phyloP scores from a whole-genome alignment of 306 rosid species.

The Herpetospermum pedunculosum region DNA sequence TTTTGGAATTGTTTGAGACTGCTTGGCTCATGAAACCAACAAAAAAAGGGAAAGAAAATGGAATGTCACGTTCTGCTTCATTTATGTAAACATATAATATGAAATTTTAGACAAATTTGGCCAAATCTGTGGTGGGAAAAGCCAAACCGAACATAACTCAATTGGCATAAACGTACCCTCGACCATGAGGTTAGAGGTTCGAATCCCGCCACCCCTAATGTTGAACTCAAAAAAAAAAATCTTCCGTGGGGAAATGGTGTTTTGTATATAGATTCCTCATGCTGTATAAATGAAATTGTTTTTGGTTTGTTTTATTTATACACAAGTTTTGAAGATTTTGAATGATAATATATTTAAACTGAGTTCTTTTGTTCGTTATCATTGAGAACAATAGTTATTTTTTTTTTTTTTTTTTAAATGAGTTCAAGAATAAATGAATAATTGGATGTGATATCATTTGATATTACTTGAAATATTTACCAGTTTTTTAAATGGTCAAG shows the following conservation, averaged over 20 bases:
- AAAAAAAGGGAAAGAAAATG: neutral
- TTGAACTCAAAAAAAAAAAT: too few relatives aligned
- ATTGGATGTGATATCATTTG: too few relatives aligned
- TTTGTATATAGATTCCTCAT: neutral
- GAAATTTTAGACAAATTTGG: neutral
- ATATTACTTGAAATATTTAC: too few relatives aligned
- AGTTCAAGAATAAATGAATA: too few relatives aligned
- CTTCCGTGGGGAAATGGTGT: too few relatives aligned
- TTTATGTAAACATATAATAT: neutral
- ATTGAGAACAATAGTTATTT: neutral
- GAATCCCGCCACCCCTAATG: too few relatives aligned
- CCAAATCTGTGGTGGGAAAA: too few relatives aligned
- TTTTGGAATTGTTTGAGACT: slow-evolving; percentile 53
- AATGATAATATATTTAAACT: neutral
- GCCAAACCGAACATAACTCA: too few relatives aligned
- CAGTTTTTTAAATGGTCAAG: too few relatives aligned
- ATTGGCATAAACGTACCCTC: too few relatives aligned
- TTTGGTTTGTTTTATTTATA: neutral
- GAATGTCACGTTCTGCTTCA: neutral
- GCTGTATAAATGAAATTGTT: neutral
- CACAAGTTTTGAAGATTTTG: neutral
- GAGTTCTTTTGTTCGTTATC: neutral
- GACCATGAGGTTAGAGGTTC: too few relatives aligned
- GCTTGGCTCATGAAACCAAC: slow-evolving; percentile 46
- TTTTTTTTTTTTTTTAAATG: too few relatives aligned